Percentiles rank a stretch among this genome's conserved stretches.
phyloP scores from a whole-genome alignment of 2,329 filamentous ascomycete genomes.

The Fulvia fulva region DNA sequence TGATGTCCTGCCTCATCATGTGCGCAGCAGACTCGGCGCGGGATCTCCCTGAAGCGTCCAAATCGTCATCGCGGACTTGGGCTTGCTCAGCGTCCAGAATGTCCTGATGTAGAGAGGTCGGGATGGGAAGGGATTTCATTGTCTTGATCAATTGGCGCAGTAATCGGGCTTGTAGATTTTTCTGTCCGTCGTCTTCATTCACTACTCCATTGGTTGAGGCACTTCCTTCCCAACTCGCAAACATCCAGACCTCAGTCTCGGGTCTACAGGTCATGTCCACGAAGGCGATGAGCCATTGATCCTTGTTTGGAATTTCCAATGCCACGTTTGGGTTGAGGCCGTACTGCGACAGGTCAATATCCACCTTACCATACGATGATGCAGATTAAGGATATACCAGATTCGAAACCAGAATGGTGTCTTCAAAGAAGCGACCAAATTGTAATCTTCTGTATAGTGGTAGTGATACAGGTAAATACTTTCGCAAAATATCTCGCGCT shows the following conservation, averaged over 20 bases:
- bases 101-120: slow-evolving; percentile 14
- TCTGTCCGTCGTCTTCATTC: neutral
- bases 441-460: slow-evolving; percentile 61
- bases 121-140: slow-evolving; percentile 10
- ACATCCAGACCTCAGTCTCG: slow-evolving; percentile 64
- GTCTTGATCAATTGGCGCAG: slow-evolving; percentile 14
- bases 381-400: slow-evolving; percentile 22
- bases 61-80: neutral
- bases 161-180: slow-evolving; percentile 7
- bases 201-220: neutral
- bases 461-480: slow-evolving; percentile 56
- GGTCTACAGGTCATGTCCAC: slow-evolving; percentile 58
- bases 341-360: neutral
- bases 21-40: slow-evolving; percentile 22
- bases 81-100: slow-evolving; percentile 1
- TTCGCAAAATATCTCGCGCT: slow-evolving; percentile 48
- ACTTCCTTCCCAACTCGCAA: slow-evolving; percentile 36
- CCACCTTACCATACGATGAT: neutral
- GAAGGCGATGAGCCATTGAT: slow-evolving; percentile 53
- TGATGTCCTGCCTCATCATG: slow-evolving; percentile 14
- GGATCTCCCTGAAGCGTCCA: slow-evolving; percentile 15
- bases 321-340: neutral
- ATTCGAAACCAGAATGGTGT: slow-evolving; percentile 41
- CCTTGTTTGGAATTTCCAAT: neutral
- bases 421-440: slow-evolving; percentile 46